phyloP scores from a whole-genome alignment of 148 eudicot genomes.

The Agrostemma githago region DNA sequence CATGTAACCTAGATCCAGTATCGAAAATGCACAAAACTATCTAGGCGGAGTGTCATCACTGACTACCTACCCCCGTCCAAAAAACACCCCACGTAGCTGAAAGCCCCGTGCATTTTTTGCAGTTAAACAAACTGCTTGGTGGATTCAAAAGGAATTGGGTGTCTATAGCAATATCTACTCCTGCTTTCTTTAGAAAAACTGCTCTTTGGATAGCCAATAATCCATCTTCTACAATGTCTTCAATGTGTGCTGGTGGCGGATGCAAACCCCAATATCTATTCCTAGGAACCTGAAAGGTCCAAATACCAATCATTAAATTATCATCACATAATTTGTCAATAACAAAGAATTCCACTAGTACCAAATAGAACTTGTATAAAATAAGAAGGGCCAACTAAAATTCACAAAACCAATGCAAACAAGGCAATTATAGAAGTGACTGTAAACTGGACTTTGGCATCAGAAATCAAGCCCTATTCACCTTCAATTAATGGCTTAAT shows the following conservation, averaged over 20 bases:
- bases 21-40: too few relatives aligned
- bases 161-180: conserved; percentile 73
- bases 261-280: conserved; percentile 96
- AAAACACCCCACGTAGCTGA: background rate
- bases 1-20: too few relatives aligned
- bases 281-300: conserved; percentile 67
- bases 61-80: background rate
- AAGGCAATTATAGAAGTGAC: background rate
- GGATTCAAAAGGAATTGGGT: conserved; percentile 66
- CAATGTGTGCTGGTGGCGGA: conserved; percentile 86
- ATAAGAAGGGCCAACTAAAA: background rate
- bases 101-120: background rate
- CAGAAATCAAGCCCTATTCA: background rate
- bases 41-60: too few relatives aligned
- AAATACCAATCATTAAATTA: conserved; percentile 4
- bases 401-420: background rate
- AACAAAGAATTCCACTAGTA: background rate
- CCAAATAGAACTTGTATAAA: background rate
- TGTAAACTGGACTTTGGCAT: conserved; percentile 1
- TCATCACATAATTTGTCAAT: background rate
- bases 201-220: conserved; percentile 83
- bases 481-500: background rate
- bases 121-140: conserved; percentile 43
- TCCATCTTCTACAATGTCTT: conserved; percentile 87
- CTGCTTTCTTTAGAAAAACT: conserved; percentile 83